Evolutionary conservation across 2,329 filamentous ascomycete species (phyloP).

Genomic region (Penicillium digitatum): DNA sequence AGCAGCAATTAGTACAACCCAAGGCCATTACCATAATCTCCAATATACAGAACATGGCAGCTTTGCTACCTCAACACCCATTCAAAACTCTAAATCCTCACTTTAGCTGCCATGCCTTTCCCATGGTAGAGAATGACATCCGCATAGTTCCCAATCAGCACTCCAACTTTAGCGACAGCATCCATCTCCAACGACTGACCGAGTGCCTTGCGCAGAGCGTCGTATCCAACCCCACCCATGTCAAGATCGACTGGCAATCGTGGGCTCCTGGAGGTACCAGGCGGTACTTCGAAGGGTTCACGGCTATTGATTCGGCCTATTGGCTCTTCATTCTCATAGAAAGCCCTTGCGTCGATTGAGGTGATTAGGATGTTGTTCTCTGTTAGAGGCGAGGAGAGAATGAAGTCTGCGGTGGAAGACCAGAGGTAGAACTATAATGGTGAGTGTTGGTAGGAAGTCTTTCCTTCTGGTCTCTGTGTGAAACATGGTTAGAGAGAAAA

Average conservation of each 20-base stretch:
- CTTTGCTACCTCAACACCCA: no score
- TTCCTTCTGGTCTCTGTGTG: neutral
- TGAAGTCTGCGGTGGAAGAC: slow-evolving; percentile 81
- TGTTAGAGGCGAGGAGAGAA: slow-evolving; percentile 71
- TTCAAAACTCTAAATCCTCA: slow-evolving; percentile 34
- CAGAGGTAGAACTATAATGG: slow-evolving; percentile 65
- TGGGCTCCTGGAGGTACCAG: slow-evolving; percentile 69
- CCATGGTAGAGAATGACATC: slow-evolving; percentile 69
- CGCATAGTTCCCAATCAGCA: slow-evolving; percentile 71
- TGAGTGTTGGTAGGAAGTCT: neutral
- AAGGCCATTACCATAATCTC: neutral
- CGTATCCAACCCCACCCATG: slow-evolving; percentile 73
- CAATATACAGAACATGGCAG: neutral
- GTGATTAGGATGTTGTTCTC: slow-evolving; percentile 73
- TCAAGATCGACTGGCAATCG: slow-evolving; percentile 78
- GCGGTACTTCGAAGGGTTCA: slow-evolving; percentile 69
- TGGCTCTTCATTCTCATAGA: slow-evolving; percentile 73
- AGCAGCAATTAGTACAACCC: neutral
- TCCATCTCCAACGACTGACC: slow-evolving; percentile 76
- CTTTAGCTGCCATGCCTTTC: slow-evolving; percentile 64
- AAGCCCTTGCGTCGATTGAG: slow-evolving; percentile 75
- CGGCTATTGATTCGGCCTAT: slow-evolving; percentile 75
- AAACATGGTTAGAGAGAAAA: slow-evolving; percentile 14
- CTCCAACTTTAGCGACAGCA: slow-evolving; percentile 69
- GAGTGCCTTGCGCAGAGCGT: slow-evolving; percentile 72